Evolutionary conservation across 169 alveolate genomes (phyloP).

Genomic region (Theileria orientalis): DNA sequence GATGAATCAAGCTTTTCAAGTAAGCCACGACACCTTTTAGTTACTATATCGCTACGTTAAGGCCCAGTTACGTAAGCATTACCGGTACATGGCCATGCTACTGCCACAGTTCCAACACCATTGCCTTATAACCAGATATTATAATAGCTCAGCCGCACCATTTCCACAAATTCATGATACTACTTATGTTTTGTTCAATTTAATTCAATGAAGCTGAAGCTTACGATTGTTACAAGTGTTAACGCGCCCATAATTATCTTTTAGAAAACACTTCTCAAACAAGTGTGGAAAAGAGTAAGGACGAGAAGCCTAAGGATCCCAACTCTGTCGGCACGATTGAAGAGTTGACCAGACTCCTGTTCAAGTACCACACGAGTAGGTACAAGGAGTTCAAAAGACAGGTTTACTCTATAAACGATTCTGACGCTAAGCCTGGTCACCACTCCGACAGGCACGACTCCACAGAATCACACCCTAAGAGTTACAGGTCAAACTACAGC

Average conservation of each 20-base stretch:
- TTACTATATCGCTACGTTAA: no score
- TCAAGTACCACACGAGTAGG: conserved; percentile 17
- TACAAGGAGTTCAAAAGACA: conserved; percentile 8
- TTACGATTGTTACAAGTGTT: no score
- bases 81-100: no score
- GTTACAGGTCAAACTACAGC: conserved; percentile 11
- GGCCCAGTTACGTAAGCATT: no score
- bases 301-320: neutral
- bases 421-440: neutral
- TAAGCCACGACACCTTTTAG: no score
- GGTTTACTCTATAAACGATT: neutral
- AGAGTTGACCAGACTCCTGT: conserved; percentile 12
- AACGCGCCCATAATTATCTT: no score
- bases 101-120: no score
- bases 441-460: neutral
- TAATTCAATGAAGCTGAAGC: no score
- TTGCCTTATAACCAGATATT: no score
- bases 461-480: neutral
- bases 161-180: no score
- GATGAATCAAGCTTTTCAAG: neutral
- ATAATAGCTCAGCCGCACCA: no score
- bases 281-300: neutral
- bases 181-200: no score
- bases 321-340: conserved; percentile 16
- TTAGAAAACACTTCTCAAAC: neutral